phyloP scores from a whole-genome alignment of 1,284 basidiomycete genomes.

The Papiliotrema flavescens region DNA sequence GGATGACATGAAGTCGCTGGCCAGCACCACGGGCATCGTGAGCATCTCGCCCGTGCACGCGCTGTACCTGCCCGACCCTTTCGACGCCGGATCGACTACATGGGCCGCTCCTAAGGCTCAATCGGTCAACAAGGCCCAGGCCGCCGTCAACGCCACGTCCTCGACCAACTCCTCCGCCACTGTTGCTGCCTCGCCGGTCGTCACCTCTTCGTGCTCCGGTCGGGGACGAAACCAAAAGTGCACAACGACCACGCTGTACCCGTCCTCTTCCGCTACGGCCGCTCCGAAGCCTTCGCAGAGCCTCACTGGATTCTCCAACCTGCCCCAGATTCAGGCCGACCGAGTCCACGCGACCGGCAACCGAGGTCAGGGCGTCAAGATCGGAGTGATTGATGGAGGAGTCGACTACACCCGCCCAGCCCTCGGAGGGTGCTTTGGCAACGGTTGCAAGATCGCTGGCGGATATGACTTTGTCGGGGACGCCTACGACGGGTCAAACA shows the following conservation, averaged over 20 bases:
- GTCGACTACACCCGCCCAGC: conserved; percentile 61
- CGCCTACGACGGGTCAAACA: conserved; percentile 40
- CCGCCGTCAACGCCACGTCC: background rate
- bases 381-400: conserved; percentile 56
- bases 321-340: conserved; percentile 47
- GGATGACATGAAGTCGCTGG: conserved; percentile 24
- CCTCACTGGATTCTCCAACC: conserved; percentile 24
- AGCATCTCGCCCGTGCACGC: conserved; percentile 34
- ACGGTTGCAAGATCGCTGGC: conserved; percentile 55
- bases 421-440: conserved; percentile 62
- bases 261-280: no score
- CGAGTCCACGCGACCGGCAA: conserved; percentile 56
- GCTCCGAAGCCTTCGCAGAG: background rate
- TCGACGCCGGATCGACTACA: background rate
- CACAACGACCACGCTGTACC: conserved; percentile 3
- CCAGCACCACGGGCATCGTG: conserved; percentile 26
- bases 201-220: conserved; percentile 13
- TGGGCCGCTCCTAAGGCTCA: conserved; percentile 1
- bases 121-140: background rate
- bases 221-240: conserved; percentile 17
- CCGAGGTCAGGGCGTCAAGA: conserved; percentile 55
- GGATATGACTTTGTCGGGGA: conserved; percentile 49
- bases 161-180: background rate
- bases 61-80: conserved; percentile 17
- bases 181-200: conserved; percentile 1